A percentile compares a stretch with the other conserved stretches of the same genome.
These are phyloP conservation scores for Lobosporangium transversale DNA, from an alignment of 192 early-diverging fungal species.

Conservation along the genomic window DNA sequence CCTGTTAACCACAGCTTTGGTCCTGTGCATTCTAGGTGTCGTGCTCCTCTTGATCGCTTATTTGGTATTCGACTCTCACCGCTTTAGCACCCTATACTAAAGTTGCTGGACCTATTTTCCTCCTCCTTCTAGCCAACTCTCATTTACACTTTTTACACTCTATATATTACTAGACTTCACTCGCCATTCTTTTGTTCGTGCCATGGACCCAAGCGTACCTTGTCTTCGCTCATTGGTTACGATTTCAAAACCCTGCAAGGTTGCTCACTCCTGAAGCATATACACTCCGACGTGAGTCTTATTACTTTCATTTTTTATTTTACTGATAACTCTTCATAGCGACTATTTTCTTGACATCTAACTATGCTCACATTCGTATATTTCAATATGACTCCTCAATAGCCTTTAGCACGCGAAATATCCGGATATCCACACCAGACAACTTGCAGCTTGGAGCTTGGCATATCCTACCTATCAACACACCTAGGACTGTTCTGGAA, in stretches of 20 bases:
- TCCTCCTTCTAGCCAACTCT: no score
- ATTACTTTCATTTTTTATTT: not conserved
- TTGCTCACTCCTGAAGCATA: conserved; percentile 44
- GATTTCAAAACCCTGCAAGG: conserved; percentile 38
- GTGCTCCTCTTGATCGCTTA: conserved; percentile 35
- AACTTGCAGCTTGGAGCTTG: conserved; percentile 37
- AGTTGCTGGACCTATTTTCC: not conserved
- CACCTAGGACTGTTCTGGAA: conserved; percentile 6
- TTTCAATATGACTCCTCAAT: not conserved
- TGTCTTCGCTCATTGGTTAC: conserved; percentile 47
- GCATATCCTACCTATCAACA: conserved; percentile 21
- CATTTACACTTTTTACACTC: not conserved
- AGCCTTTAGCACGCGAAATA: conserved; percentile 46
- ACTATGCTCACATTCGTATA: not conserved
- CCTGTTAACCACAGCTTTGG: conserved; percentile 33
- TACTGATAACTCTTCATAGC: not conserved
- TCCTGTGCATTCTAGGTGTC: conserved; percentile 44
- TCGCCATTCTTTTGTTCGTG: conserved; percentile 39
- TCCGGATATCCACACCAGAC: conserved; percentile 36
- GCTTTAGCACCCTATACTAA: not conserved
- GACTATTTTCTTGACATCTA: not conserved
- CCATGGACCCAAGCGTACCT: conserved; percentile 53
- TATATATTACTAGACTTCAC: conserved; percentile 22
- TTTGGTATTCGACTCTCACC: conserved; percentile 8
- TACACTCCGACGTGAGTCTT: conserved; percentile 22